Percentiles rank a stretch among this genome's conserved stretches.
Conservation (phyloP, 441 rosid species). For the Lepidium campestre region DNA sequence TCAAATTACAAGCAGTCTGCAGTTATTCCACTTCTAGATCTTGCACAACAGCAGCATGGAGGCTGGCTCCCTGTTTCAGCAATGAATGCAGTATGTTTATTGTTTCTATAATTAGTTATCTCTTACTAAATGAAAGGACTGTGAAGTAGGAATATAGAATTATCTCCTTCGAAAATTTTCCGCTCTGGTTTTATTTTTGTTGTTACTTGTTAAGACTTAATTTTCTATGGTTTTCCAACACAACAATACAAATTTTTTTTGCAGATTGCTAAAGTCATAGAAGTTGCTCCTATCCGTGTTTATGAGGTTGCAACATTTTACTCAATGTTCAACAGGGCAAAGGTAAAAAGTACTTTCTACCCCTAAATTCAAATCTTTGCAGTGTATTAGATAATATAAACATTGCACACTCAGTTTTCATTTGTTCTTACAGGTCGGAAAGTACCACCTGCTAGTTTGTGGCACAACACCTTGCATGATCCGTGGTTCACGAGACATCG, state of each 20-base stretch:
- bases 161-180: background rate
- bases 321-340: constrained; percentile 93
- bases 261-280: constrained; percentile 89
- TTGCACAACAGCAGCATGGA: constrained; percentile 99
- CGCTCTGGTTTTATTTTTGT: background rate
- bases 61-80: constrained; percentile 99
- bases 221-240: background rate
- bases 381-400: constrained; percentile 1
- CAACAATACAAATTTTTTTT: constrained; percentile 11
- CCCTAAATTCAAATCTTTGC: background rate
- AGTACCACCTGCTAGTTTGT: constrained; percentile 95
- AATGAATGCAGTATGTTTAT: constrained; percentile 78
- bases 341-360: constrained; percentile 43
- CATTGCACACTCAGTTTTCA: background rate
- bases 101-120: background rate
- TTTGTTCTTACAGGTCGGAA: constrained; percentile 67
- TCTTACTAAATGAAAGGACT: background rate
- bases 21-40: constrained; percentile 95
- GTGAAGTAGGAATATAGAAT: background rate
- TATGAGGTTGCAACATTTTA: constrained; percentile 97
- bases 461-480: constrained; percentile 99
- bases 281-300: constrained; percentile 93
- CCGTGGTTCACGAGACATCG: constrained; percentile 89
- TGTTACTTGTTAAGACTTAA: background rate
- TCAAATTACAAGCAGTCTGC: constrained; percentile 99